A percentile compares a stretch with the other conserved stretches of the same genome.
These are phyloP conservation scores for Bruguiera parviflora DNA, from an alignment of 345 rosid species.

Conservation along the genomic window DNA sequence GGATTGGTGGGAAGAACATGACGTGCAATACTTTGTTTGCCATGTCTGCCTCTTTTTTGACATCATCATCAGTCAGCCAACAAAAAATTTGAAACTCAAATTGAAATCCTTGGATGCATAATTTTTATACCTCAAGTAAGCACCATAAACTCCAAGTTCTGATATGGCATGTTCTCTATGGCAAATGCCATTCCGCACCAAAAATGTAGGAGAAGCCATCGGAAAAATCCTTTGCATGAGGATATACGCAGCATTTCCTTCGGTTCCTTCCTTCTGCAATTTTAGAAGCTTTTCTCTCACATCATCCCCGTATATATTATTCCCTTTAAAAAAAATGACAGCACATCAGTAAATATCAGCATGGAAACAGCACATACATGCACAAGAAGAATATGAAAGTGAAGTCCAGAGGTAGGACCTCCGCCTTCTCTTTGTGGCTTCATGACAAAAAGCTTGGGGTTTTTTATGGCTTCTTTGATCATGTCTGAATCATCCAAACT, in stretches of 20 bases:
- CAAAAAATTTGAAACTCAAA: neutral
- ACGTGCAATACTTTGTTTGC: neutral
- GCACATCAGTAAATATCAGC: neutral
- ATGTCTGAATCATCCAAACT: slow-evolving; percentile 74
- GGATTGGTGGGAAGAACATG: neutral
- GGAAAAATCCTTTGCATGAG: slow-evolving; percentile 99
- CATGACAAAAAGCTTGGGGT: slow-evolving; percentile 72
- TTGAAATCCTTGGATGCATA: slow-evolving; percentile 5
- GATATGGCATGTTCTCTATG: slow-evolving; percentile 70
- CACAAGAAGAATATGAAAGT: neutral
- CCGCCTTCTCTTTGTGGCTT: slow-evolving; percentile 99
- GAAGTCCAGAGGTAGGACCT: slow-evolving; percentile 41
- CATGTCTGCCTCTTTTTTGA: neutral
- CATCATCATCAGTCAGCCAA: no score
- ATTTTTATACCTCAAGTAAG: slow-evolving; percentile 70
- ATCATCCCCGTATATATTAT: slow-evolving; percentile 82
- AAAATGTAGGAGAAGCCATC: slow-evolving; percentile 44
- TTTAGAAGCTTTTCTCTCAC: slow-evolving; percentile 71
- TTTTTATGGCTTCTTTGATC: slow-evolving; percentile 63
- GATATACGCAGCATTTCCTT: slow-evolving; percentile 85
- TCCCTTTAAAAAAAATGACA: slow-evolving; percentile 25
- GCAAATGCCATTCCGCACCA: slow-evolving; percentile 73
- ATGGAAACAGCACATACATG: neutral
- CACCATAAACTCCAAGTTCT: slow-evolving; percentile 84
- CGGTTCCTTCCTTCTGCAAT: slow-evolving; percentile 55